These are phyloP conservation scores for Pythium folliculosum DNA, from an alignment of 352 stramenopile species.

Conservation along the genomic window DNA sequence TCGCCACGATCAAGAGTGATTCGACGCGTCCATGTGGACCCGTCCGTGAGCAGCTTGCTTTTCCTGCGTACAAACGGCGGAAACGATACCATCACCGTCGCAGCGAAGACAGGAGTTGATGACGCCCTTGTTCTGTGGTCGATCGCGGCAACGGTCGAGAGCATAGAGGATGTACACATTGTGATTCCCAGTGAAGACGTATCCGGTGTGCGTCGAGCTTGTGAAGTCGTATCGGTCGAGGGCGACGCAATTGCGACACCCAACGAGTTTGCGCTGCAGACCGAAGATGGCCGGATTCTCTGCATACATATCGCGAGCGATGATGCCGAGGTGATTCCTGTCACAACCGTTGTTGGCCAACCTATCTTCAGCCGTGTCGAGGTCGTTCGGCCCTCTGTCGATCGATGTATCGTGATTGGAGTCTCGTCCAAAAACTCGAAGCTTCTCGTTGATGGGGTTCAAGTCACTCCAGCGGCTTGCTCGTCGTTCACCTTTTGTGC, in stretches of 20 bases:
- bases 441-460: constrained; percentile 49
- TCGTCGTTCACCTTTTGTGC: constrained; percentile 64
- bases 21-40: constrained; percentile 2
- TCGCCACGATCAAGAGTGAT: background rate
- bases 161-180: background rate
- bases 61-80: background rate
- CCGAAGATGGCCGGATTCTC: constrained; percentile 36
- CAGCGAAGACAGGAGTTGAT: constrained; percentile 12
- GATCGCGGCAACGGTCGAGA: background rate
- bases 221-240: constrained; percentile 11
- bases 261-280: constrained; percentile 34
- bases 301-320: constrained; percentile 10
- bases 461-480: constrained; percentile 43
- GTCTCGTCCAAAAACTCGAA: constrained; percentile 44
- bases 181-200: constrained; percentile 24
- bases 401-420: constrained; percentile 38
- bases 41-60: constrained; percentile 10
- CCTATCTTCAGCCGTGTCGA: constrained; percentile 44
- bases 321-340: background rate
- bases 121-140: constrained; percentile 22
- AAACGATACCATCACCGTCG: background rate
- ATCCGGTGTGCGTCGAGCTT: constrained; percentile 14
- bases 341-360: background rate
- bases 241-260: background rate
- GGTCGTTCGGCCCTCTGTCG: constrained; percentile 21